Evolutionary conservation across 1,139 yeast species (phyloP).

Genomic region (Nadsonia starkeyi-henricii): DNA sequence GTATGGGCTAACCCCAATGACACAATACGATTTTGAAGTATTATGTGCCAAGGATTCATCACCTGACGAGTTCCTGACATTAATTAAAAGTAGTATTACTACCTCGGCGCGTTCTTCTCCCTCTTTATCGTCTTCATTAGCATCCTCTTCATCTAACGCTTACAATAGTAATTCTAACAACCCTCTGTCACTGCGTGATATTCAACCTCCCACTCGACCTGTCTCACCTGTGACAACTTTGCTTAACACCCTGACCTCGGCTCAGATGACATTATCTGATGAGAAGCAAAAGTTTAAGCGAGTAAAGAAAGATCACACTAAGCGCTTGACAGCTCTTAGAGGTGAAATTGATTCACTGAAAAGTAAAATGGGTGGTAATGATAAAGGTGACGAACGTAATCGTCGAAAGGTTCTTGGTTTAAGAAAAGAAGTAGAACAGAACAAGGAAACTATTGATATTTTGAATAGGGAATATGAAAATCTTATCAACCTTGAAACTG

Average conservation of each 20-base stretch:
- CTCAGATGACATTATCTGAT: slow-evolving; percentile 21
- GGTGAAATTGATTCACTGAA: slow-evolving; percentile 22
- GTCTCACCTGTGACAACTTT: slow-evolving; percentile 25
- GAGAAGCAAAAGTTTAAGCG: slow-evolving; percentile 22
- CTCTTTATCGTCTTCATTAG: background rate
- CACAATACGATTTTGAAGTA: slow-evolving; percentile 23
- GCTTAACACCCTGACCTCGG: slow-evolving; percentile 23
- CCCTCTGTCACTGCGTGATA: slow-evolving; percentile 6
- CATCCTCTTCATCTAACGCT: slow-evolving; percentile 7
- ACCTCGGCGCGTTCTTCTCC: slow-evolving; percentile 10
- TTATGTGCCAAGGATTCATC: slow-evolving; percentile 10
- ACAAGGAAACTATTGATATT: slow-evolving; percentile 9
- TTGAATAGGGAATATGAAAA: slow-evolving; percentile 9
- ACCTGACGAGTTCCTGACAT: slow-evolving; percentile 5
- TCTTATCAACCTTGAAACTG: slow-evolving; percentile 6
- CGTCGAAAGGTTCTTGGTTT: slow-evolving; percentile 21
- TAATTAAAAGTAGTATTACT: slow-evolving; percentile 12
- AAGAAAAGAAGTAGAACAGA: slow-evolving; percentile 11
- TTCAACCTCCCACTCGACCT: slow-evolving; percentile 18
- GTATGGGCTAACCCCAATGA: slow-evolving; percentile 23
- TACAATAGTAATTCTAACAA: slow-evolving; percentile 9
- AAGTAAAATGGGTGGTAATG: slow-evolving; percentile 20
- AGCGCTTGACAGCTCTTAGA: slow-evolving; percentile 20
- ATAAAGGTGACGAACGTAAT: slow-evolving; percentile 23
- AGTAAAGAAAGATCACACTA: slow-evolving; percentile 22